Base-by-base conservation (phyloP, 176 grass and related monocot genomes). In the Cenchrus purpureus region DNA sequence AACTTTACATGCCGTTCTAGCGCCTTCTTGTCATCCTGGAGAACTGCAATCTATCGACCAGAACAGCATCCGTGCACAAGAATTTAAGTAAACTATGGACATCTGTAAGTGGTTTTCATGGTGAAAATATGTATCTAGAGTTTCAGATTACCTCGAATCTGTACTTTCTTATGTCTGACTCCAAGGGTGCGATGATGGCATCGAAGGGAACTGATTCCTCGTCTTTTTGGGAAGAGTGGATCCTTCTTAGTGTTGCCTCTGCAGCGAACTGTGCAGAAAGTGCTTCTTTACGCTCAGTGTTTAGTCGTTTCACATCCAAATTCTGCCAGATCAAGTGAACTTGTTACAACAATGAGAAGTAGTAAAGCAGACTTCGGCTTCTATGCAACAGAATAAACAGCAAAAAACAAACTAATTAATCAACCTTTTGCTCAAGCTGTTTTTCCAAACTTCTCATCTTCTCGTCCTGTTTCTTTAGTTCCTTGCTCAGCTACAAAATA, bases 1-100 rank as follows among this genome's bases (percentile, higher is more conserved):
- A 92, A 84, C 82, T 91, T 99, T 63, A 85, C 78, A 74, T 90
- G 83, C 34, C 93, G 82, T 89, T 99, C 93, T 17, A 94, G 81
- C 12, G 90, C 86, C 79, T 94, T 98, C 1, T 94, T 96, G 79
- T 99, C 97, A 73, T 99, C 97, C 78, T 93, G 86, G 29, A 96
- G 90, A 46, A 94, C 79, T 42, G 82, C 90, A 87, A 99, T 94
- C 97, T 99, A 52, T 28, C 22, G 42, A 9, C 22, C 54, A 51
- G 1, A 52, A 28, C 60, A 79, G 28, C 51, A 83, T 5, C n/a
- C 79, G 60, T 52, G 52, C 5, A 68, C 82, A 43, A 83, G 34
- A 40, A 55, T 44, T 63, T 8, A 20, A 34, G 49, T 40, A 34
- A 68, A 65, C 46, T 78, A 56, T 4, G 14, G 20, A 87, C 12